These are phyloP conservation scores for Heterobasidion irregulare DNA, from an alignment of 1,284 basidiomycete genomes.

Conservation along the genomic window DNA sequence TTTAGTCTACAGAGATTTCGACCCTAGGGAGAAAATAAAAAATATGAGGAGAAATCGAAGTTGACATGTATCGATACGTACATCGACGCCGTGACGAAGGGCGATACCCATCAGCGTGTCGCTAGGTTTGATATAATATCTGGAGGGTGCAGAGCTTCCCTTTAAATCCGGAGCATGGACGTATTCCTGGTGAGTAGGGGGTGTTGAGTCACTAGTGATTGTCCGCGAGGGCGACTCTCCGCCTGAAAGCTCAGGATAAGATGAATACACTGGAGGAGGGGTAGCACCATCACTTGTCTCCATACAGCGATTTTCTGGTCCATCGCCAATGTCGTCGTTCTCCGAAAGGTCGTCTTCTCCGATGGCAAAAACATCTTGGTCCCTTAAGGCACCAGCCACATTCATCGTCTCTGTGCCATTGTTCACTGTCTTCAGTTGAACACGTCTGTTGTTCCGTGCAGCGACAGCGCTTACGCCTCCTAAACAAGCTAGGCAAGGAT, in stretches of 20 bases:
- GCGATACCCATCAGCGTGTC: conserved; percentile 66
- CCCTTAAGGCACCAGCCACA: conserved; percentile 43
- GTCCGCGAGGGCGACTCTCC: neutral
- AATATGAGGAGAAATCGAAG: neutral
- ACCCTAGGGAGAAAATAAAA: conserved; percentile 28
- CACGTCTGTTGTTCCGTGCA: conserved; percentile 2
- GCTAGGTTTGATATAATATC: conserved; percentile 48
- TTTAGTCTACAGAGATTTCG: conserved; percentile 56
- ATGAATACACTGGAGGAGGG: neutral
- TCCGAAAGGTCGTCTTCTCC: conserved; percentile 55
- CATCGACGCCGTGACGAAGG: conserved; percentile 52
- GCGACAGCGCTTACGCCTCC: conserved; percentile 42
- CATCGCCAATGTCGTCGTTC: conserved; percentile 16
- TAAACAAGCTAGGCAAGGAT: conserved; percentile 59
- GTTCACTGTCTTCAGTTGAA: neutral
- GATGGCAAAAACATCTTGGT: conserved; percentile 54
- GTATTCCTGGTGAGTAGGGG: too few relatives aligned
- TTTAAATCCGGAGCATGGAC: too few relatives aligned
- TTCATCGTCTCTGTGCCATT: conserved; percentile 22
- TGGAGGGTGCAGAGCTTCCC: conserved; percentile 16
- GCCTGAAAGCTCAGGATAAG: neutral
- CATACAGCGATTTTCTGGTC: too few relatives aligned
- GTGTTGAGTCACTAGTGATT: too few relatives aligned
- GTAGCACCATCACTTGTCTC: too few relatives aligned
- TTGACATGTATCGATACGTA: conserved; percentile 26